Base-by-base conservation (phyloP, 2,329 filamentous ascomycete species). In the Aureobasidium sp. region DNA sequence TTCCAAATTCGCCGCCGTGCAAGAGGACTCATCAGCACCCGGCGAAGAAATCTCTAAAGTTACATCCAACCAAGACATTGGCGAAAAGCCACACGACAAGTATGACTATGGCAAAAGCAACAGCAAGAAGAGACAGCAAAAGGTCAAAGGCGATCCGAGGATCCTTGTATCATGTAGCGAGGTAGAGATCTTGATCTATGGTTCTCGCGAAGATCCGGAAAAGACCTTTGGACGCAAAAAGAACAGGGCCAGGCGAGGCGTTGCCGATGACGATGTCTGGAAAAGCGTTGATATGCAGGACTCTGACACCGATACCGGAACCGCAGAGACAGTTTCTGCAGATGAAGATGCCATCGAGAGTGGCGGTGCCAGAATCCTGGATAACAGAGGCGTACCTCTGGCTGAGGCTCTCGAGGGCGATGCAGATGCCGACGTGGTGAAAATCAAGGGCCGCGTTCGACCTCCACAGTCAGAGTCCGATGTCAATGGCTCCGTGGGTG, bases 401-500 rank as follows among this genome's bases (percentile, higher is more conserved):
- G 31, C 31, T n/a, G 37, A 42, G 8, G 37, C 52, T 17, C 27
- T 33, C 39, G 48, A 49, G 39, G 60, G 62, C 50, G 61, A 62
- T 15, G 62, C 63, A 47, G 62, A 53, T 22, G 52, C 60, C 33
- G 62, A 56, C 49, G 66, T 62, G 40, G 64, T 64, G 29, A 53
- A 27, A 19, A 67, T 68, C 17, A 61, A 50, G 11, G 52, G 50
- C 11, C 44, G 59, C 12, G 52, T 65, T 2, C 71, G 78, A 3
- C 76, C 77, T 0, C 70, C 76, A 0, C 77, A 79, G 62, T 67
- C 66, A 1, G 65, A 74, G 35, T 80, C 81, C 9, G 77, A 82
- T 49, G 79, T 84, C 63, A 84, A 85, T 56, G 81, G 79, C 47
- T 82, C 80, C 62, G 75, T 83, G 0, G 69, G 81, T 19, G 82